These are phyloP conservation scores for Argentina anserina DNA, from an alignment of 306 rosid species.

Conservation along the genomic window DNA sequence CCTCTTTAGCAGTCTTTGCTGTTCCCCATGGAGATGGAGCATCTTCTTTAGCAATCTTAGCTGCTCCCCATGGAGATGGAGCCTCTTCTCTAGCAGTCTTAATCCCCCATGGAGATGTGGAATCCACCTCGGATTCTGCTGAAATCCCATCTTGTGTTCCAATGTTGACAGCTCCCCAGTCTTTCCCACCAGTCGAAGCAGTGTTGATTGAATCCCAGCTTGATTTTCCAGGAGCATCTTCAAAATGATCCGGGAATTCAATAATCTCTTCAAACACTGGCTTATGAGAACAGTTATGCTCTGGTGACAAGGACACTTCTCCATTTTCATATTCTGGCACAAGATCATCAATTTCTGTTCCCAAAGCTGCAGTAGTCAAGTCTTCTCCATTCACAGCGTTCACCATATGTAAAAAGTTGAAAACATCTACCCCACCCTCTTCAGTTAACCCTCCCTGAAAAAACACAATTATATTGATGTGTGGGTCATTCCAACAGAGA, in stretches of 20 bases:
- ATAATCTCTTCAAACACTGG: conserved; percentile 66
- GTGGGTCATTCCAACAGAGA: conserved; percentile 5
- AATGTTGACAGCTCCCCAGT: conserved; percentile 7
- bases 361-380: conserved; percentile 53
- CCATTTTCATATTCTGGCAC: conserved; percentile 43
- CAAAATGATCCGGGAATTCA: conserved; percentile 33
- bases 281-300: conserved; percentile 45
- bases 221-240: conserved; percentile 24
- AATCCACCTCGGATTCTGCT: conserved; percentile 1
- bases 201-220: conserved; percentile 31
- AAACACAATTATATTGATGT: conserved; percentile 14
- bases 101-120: background rate
- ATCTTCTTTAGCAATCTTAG: background rate
- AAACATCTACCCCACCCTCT: conserved; percentile 64
- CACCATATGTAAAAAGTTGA: conserved; percentile 67
- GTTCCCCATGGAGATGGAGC: conserved; percentile 1
- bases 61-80: background rate
- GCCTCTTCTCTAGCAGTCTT: background rate
- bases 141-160: conserved; percentile 2
- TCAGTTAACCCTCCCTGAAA: conserved; percentile 52
- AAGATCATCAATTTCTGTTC: conserved; percentile 73
- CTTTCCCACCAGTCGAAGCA: conserved; percentile 12
- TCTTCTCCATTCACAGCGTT: conserved; percentile 51
- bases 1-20: background rate
- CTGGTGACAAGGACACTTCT: conserved; percentile 57